Percentiles rank a stretch among this genome's conserved stretches.
Conservation (phyloP, 345 rosid species). For the Melaleuca alternifolia region DNA sequence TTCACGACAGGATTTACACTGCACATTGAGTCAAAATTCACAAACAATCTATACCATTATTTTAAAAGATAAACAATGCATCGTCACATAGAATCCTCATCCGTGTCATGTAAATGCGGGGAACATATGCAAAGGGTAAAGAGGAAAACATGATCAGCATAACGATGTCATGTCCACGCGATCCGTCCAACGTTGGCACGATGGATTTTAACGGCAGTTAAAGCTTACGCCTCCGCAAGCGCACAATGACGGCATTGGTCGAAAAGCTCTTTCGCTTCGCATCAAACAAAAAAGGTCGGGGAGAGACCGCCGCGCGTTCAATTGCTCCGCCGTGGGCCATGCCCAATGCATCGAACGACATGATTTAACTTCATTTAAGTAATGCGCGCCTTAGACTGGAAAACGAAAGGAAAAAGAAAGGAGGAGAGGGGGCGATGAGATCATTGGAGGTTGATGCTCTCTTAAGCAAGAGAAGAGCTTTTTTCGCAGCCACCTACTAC, state of each 20-base stretch:
- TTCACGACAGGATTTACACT: too few species aligned
- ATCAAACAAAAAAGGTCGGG: too few species aligned
- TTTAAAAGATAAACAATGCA: too few species aligned
- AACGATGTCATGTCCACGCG: not conserved
- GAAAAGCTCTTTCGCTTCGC: not conserved
- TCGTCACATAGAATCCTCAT: too few species aligned
- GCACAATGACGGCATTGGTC: not conserved
- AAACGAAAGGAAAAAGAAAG: not conserved
- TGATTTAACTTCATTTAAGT: not conserved
- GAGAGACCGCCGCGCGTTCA: too few species aligned
- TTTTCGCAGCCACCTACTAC: not conserved
- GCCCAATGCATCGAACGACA: not conserved
- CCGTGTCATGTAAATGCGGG: too few species aligned
- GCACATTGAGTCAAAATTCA: too few species aligned
- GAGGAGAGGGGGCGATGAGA: not conserved
- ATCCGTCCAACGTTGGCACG: not conserved
- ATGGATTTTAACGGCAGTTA: not conserved
- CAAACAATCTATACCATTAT: too few species aligned
- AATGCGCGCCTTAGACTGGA: not conserved
- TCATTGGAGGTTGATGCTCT: not conserved
- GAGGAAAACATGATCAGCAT: not conserved
- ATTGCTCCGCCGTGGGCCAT: not conserved
- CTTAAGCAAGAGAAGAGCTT: not conserved
- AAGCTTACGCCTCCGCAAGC: fast-evolving
- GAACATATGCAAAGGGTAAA: not conserved